These are phyloP conservation scores for Akanthomyces lecanii DNA, from an alignment of 2,329 filamentous ascomycete species.

Conservation along the genomic window DNA sequence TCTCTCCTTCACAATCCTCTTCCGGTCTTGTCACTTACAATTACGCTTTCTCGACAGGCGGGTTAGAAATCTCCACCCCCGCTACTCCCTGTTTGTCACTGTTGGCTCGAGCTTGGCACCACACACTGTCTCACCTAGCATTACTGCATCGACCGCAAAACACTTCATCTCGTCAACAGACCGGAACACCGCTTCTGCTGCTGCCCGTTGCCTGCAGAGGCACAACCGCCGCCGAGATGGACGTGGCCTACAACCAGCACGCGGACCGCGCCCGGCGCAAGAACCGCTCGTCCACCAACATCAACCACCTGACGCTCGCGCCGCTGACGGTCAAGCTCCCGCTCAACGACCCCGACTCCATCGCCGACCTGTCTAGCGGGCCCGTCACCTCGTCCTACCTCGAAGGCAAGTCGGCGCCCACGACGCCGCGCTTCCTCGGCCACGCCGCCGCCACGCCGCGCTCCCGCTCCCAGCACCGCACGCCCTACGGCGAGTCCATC, in stretches of 20 bases:
- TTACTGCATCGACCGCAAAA: not conserved
- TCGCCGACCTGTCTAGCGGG: constrained; percentile 36
- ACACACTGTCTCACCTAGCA: not conserved
- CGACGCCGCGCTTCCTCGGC: constrained; percentile 59
- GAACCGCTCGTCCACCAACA: constrained; percentile 54
- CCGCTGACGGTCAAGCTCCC: constrained; percentile 60
- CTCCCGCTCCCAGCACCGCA: constrained; percentile 43
- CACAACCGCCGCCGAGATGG: constrained; percentile 41
- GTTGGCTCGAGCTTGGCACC: not conserved
- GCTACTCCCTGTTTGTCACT: constrained; percentile 6
- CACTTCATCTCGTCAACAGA: not conserved
- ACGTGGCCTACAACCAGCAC: constrained; percentile 58
- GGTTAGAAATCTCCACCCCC: constrained; percentile 1
- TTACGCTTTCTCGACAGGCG: not conserved
- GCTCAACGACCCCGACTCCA: constrained; percentile 49
- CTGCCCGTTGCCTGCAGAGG: not conserved
- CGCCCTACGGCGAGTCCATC: constrained; percentile 35
- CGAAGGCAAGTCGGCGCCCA: constrained; percentile 58
- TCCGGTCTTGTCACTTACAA: too few relatives aligned
- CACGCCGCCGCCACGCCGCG: constrained; percentile 50
- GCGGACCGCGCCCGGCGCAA: constrained; percentile 53
- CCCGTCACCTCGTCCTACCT: constrained; percentile 47
- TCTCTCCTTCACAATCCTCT: not conserved
- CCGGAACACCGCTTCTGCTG: not conserved
- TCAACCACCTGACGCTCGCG: constrained; percentile 59